Evolutionary conservation across 176 grass and related monocot species (phyloP).

Genomic region (Phyllostachys edulis): DNA sequence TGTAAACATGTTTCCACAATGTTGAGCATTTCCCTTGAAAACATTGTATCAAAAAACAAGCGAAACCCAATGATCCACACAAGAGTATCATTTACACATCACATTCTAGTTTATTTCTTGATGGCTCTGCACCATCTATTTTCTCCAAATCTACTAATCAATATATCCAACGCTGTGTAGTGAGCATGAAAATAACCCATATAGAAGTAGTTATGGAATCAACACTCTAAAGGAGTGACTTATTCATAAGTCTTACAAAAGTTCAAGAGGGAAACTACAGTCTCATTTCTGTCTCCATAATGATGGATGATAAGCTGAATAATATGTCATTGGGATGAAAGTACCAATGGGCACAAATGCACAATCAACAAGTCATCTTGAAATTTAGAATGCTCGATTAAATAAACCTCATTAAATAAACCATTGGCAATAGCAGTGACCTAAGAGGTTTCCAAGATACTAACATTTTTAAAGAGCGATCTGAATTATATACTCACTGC

Average conservation of each 20-base stretch:
- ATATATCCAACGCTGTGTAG: background rate
- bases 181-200: background rate
- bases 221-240: background rate
- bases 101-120: constrained; percentile 3
- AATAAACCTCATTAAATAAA: background rate
- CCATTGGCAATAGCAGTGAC: background rate
- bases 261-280: background rate
- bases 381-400: background rate
- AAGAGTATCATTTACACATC: background rate
- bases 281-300: background rate
- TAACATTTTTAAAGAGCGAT: too few species aligned
- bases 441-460: background rate
- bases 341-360: background rate
- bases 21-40: constrained; percentile 2
- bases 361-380: constrained; percentile 3
- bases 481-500: background rate
- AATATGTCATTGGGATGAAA: background rate
- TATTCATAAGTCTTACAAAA: background rate
- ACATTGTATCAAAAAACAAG: background rate
- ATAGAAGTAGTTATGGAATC: background rate
- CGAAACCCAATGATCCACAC: background rate
- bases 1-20: background rate
- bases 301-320: background rate
- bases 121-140: background rate
- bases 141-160: background rate